Evolutionary conservation across 2,329 filamentous ascomycete species (phyloP).

Genomic region (Rhynchosporium graminicola): DNA sequence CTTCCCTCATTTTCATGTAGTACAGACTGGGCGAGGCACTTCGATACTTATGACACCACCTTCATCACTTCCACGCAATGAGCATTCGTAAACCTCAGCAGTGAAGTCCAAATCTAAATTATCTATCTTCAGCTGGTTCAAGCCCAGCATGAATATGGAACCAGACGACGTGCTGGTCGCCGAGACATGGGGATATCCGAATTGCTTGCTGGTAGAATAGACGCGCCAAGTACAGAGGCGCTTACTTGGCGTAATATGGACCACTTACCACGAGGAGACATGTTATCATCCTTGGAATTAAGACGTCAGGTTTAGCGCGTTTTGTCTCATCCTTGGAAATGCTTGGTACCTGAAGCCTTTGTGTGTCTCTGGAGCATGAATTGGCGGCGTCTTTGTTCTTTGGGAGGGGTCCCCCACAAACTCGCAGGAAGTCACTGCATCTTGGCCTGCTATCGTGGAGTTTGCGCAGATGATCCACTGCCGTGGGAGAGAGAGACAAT

Average conservation of each 20-base stretch:
- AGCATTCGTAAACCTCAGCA: background rate
- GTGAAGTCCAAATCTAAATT: background rate
- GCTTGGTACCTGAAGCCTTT: slow-evolving; percentile 7
- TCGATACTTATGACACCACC: too few species aligned
- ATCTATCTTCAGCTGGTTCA: slow-evolving; percentile 2
- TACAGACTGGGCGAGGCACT: too few species aligned
- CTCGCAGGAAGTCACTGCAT: slow-evolving; percentile 1
- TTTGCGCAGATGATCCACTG: background rate
- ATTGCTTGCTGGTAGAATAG: background rate
- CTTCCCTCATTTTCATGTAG: too few species aligned
- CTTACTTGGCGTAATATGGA: slow-evolving; percentile 1
- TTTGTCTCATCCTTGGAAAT: slow-evolving; percentile 12
- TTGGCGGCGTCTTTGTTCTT: slow-evolving; percentile 10
- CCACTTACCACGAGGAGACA: slow-evolving; percentile 7
- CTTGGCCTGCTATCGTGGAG: background rate
- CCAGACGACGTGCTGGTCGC: slow-evolving; percentile 1
- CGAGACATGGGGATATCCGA: background rate
- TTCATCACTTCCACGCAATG: too few species aligned
- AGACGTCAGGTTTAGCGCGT: slow-evolving; percentile 9
- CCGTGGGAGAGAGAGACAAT: background rate
- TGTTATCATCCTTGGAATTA: slow-evolving; percentile 12
- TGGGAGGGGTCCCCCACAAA: background rate
- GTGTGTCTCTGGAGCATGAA: background rate
- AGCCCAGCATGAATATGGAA: background rate
- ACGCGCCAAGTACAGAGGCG: slow-evolving; percentile 11